Evolutionary conservation across 106 monocot genomes (phyloP), one percentile per base, ranked within the genome.

Genomic region (Allium sativum): DNA sequence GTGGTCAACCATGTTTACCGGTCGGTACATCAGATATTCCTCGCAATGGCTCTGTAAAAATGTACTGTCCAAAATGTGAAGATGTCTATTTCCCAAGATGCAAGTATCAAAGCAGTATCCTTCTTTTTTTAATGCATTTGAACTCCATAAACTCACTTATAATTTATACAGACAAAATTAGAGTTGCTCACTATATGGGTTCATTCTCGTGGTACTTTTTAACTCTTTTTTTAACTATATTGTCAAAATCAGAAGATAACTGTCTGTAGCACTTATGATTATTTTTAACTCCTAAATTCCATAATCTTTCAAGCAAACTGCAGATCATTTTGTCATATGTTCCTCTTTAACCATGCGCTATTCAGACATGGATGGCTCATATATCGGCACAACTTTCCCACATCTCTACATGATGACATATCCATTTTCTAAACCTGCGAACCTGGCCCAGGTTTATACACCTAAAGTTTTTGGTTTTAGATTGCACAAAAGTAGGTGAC

Each of bases 21-120:
- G 70, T 83, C 31, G 87, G 87, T 16, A 55, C 60, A 58, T 87
- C 87, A 45, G 87, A 87, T 63, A 65, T 79, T 19, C 79, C 87
- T 17, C 73, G 64, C 17, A 79, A 79, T 65, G 79, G 78, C 40
- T 64, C 76, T 40, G 82, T 87, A 52, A 87, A 83, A 70, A 79
- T 87, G 45, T 87, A 74, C 68, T 83, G 87, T 48, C 87, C 87
- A 6, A 87, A 77, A 60, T 87, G 87, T 65, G 87, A 87, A 68
- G 87, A 83, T 70, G 12, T 87, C 17, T 87, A 83, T 70, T 75
- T 82, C 14, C 86, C 86, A 19, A 79, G 74, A 70, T 87, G 83
- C 83, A 87, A 87, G 55, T 83, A 87, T 63, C 87, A 87, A 63
- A 79, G 74, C 70, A 79, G 87, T 87, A 87, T 82, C 82, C 87